Base-by-base conservation (phyloP, 768 basidiomycete genomes). In the Kockovaella imperatae region DNA sequence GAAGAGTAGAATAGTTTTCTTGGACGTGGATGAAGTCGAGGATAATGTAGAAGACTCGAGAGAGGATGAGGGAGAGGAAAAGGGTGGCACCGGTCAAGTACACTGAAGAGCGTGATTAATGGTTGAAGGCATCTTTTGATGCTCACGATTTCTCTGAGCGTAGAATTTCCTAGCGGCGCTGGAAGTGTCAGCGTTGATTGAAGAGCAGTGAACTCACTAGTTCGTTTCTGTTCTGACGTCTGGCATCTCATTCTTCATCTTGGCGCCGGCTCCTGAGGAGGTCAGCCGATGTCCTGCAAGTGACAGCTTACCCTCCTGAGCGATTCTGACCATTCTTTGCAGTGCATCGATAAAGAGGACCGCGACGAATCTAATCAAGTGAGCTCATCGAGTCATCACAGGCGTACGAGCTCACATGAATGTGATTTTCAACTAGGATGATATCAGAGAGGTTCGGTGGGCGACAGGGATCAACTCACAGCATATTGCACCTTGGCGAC, bases 21-120 rank as follows among this genome's bases (percentile, higher is more conserved):
- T 93, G 87, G 1, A 83, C 79, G 57, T 87, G 82, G 54, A 96
- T 83, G 57, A 95, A 82, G 68, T 96, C 88, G 63, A 90, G 81
- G 38, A 86, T 80, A 69, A 97, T 86, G 69, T 83, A 83, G 75
- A 96, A 96, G 3, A 85, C 86, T 60, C 91, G 83, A 2, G 90
- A 84, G 57, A 96, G 81, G 59, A 95, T 83, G 48, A 97, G 82
- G 7, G 93, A 95, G 18, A 99, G 82, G 82, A 96, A 95, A 38
- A 99, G 78, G 51, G 85, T 87, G 71, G 60, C 55, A 17, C 70
- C 69, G 53, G 90, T 91, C 14, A 96, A 79, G 69, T 96, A 96
- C 50, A 83, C 65, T 57, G 47, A 14, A 21, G 24, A 18, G 13
- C 17, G 36, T 50, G 42, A 56, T 42, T 20, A 24, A 39, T 23